phyloP scores from a whole-genome alignment of 164 flowering plant species.

The Hamamelis virginiana region DNA sequence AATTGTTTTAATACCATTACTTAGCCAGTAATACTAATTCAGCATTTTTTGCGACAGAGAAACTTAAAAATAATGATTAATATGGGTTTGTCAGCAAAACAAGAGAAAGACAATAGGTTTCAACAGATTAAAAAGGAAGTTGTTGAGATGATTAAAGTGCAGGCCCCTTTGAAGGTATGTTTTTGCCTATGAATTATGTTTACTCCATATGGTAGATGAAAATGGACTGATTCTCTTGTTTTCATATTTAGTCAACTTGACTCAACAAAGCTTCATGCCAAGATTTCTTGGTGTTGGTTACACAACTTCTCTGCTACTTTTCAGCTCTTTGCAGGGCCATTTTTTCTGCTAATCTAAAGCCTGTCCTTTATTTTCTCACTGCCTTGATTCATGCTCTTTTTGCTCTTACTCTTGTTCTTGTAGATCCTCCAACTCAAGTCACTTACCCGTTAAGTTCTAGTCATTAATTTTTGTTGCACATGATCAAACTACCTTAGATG shows the following conservation, averaged over 20 bases:
- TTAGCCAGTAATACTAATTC: neutral
- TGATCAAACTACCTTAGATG: neutral
- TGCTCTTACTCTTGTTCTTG: neutral
- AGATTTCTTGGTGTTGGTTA: neutral
- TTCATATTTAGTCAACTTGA: neutral
- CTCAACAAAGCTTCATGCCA: neutral
- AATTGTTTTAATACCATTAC: neutral
- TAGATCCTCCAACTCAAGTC: neutral
- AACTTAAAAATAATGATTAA: conserved; percentile 76
- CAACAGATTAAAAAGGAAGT: conserved; percentile 85
- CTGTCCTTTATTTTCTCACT: neutral
- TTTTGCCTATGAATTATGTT: neutral
- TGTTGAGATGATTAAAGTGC: conserved; percentile 65
- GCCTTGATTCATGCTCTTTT: too few relatives aligned
- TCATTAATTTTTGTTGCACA: neutral
- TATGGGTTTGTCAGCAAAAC: conserved; percentile 68
- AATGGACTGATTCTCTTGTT: neutral
- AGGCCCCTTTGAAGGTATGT: conserved; percentile 54
- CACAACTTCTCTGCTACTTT: neutral
- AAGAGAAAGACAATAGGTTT: conserved; percentile 73
- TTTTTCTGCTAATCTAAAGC: neutral
- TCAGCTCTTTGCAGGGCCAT: neutral
- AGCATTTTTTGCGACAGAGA: conserved; percentile 48
- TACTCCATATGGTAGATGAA: neutral
- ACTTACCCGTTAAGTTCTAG: neutral